phyloP scores from a whole-genome alignment of 2,329 filamentous ascomycete species.

The Trichoderma breve region DNA sequence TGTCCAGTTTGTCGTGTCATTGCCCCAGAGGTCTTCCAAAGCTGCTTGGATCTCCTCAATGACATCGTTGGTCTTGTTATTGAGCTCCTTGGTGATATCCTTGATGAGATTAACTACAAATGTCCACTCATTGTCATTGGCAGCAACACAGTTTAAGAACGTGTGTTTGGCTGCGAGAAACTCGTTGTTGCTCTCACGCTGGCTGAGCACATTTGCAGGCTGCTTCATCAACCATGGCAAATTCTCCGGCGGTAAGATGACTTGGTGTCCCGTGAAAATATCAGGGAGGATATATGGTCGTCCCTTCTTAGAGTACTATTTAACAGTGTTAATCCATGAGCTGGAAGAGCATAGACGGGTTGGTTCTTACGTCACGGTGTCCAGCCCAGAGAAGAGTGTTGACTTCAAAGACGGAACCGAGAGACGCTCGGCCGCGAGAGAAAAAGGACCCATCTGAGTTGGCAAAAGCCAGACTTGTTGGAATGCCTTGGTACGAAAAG shows the following conservation, averaged over 20 bases:
- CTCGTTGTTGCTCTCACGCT: conserved; percentile 10
- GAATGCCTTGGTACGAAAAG: conserved; percentile 8
- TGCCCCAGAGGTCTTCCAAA: neutral
- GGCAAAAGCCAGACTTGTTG: neutral
- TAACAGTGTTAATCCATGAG: neutral
- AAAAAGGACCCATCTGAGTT: conserved; percentile 7
- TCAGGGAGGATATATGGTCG: conserved; percentile 9
- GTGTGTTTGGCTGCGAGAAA: conserved; percentile 7
- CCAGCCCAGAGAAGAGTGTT: conserved; percentile 9
- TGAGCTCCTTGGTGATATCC: neutral
- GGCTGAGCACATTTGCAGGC: neutral
- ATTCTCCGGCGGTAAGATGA: neutral
- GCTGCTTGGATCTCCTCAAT: neutral
- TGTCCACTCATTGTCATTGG: neutral
- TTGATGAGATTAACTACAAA: conserved; percentile 1
- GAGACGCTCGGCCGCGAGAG: neutral
- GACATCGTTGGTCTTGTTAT: neutral
- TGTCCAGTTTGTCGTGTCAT: neutral
- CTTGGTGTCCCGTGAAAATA: conserved; percentile 7
- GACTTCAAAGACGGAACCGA: neutral
- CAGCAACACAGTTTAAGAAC: conserved; percentile 4
- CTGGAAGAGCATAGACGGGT: neutral
- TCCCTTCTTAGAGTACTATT: neutral
- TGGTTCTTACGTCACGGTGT: neutral
- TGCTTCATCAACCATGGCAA: conserved; percentile 1